Evolutionary conservation across 1,284 basidiomycete genomes (phyloP), one percentile per base, ranked within the genome.

Genomic region (Moniliella sp.): DNA sequence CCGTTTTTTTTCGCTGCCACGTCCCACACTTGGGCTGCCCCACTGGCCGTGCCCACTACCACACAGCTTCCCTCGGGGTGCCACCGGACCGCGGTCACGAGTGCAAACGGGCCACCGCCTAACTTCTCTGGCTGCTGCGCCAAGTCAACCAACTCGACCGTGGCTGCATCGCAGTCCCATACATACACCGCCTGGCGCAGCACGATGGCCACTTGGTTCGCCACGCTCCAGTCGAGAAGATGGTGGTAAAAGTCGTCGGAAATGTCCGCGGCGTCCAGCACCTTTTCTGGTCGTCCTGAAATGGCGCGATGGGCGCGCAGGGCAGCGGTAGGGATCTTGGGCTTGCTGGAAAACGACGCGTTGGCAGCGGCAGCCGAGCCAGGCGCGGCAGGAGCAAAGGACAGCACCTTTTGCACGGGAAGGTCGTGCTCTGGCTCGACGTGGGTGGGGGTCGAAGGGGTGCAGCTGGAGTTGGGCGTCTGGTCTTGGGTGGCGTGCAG

Each of bases 171-270:
- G 0, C 84, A 86, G 45, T 75, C 77, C 91, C 88, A 97, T 32
- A 88, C 72, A 61, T 86, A 93, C 0, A 77, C 78, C 31, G 69
- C 68, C 27, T 75, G 72, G 17, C 74, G 78, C 3, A 93, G 70
- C 0, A 78, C 84, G 36, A 93, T 83, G 1, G 78, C 82, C 3
- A 93, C 72, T 25, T 19, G 18, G 17, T 97, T 94, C 37, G 73
- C 71, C 18, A 69, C 69, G 21, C 77, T 78, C 88, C 88, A 99
- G 27, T 76, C 72, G 35, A 94, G 64, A 18, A 97, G 67, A 60
- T 97, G 94, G 50, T 93, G 73, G 61, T 99, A 97, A 62, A 91
- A 97, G 62, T 99, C 91, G 47, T 94, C 83, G 25, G 78, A 71
- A 66, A 93, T 78, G 1, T 80, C 82, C 0, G 86, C 84, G 0